Percentiles rank a stretch among this genome's conserved stretches.
Conservation (phyloP, 345 rosid species). For the Eucalyptus viminalis region DNA sequence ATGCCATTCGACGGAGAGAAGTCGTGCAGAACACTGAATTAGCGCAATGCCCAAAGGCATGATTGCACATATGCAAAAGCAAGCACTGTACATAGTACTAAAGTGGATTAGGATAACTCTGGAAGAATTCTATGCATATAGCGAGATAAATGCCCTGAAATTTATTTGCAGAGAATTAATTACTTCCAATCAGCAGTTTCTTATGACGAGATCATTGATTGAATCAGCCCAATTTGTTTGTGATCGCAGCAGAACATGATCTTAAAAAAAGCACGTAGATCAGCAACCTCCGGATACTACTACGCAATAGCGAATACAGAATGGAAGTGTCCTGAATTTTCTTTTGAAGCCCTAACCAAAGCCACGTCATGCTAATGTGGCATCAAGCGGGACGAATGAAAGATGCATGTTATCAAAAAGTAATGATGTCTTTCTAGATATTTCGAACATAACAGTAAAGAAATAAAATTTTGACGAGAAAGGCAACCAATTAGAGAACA, state of each 20-base stretch:
- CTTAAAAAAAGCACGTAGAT: not conserved
- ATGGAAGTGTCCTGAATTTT: not conserved
- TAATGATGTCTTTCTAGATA: not conserved
- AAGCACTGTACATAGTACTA: not conserved
- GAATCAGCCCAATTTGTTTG: not conserved
- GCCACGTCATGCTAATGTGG: not conserved
- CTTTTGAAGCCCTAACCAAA: not conserved
- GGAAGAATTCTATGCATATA: not conserved
- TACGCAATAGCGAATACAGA: not conserved
- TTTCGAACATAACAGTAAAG: not conserved
- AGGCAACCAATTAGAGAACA: not conserved
- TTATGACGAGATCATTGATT: not conserved
- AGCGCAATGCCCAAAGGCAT: slow-evolving; percentile 55
- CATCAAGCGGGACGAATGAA: not conserved
- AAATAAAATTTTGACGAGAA: not conserved
- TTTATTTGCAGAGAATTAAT: not conserved
- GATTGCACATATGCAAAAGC: not conserved
- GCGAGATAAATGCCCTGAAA: not conserved
- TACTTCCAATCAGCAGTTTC: not conserved
- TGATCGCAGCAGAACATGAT: not conserved
- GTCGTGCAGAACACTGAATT: not conserved
- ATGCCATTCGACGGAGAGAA: slow-evolving; percentile 28
- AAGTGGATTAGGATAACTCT: not conserved
- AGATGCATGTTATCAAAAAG: not conserved
- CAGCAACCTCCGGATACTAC: not conserved